Conservation (phyloP, 2,329 filamentous ascomycete species). For the Fusarium temperatum region DNA sequence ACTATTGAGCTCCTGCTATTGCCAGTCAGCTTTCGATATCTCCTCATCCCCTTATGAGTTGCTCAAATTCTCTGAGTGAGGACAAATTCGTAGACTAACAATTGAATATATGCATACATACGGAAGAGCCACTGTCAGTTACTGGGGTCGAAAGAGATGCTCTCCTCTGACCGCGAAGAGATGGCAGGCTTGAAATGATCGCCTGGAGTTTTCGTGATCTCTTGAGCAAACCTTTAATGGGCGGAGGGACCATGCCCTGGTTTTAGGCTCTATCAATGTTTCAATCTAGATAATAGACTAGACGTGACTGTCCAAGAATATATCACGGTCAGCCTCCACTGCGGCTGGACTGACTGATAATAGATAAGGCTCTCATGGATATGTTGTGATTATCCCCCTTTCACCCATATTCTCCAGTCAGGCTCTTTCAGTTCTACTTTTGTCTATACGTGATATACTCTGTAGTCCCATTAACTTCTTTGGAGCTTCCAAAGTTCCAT, state of each 20-base stretch:
- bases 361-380: neutral
- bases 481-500: neutral
- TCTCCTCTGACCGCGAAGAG: neutral
- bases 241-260: neutral
- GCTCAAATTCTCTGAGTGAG: neutral
- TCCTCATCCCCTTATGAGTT: neutral
- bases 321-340: neutral
- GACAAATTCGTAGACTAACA: neutral
- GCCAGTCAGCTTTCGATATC: neutral
- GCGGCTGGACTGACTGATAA: neutral
- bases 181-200: neutral
- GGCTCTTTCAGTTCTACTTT: neutral
- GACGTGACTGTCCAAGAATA: neutral
- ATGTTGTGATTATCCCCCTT: neutral
- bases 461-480: neutral
- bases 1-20: neutral
- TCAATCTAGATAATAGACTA: neutral
- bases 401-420: neutral
- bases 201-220: neutral
- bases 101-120: neutral
- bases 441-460: neutral
- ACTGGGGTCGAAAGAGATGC: neutral
- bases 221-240: neutral
- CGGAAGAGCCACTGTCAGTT: neutral
- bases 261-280: neutral